A percentile compares a stretch with the other conserved stretches of the same genome.
These are phyloP conservation scores for Fusarium sp. DNA, from an alignment of 2,329 filamentous ascomycete species.

Conservation along the genomic window DNA sequence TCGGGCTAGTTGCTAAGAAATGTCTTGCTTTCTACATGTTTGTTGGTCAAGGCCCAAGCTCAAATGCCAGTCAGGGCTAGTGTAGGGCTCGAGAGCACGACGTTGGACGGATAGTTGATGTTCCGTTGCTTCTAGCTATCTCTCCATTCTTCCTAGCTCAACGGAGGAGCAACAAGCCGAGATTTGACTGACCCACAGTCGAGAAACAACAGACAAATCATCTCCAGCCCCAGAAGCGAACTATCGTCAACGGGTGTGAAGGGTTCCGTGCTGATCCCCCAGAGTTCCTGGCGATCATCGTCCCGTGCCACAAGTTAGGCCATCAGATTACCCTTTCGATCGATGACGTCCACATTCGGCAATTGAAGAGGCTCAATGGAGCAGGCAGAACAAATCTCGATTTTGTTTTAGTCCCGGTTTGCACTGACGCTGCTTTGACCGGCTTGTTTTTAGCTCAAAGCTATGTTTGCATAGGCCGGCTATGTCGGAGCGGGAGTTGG, in stretches of 20 bases:
- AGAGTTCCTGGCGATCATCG: conserved; percentile 29
- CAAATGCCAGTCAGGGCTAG: background rate
- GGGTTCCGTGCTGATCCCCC: conserved; percentile 17
- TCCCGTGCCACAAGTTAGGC: conserved; percentile 1
- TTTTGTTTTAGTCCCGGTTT: background rate
- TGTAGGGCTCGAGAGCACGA: background rate
- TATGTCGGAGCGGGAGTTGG: conserved; percentile 10
- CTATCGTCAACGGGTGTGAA: conserved; percentile 17
- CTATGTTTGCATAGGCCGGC: background rate
- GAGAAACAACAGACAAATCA: conserved; percentile 12
- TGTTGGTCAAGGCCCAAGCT: background rate
- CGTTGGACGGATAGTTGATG: background rate
- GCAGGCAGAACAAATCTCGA: background rate
- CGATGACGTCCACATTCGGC: conserved; percentile 8
- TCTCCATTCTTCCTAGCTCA: conserved; percentile 12
- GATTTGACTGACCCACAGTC: background rate
- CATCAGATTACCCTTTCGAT: background rate
- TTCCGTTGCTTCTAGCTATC: conserved; percentile 10
- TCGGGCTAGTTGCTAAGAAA: background rate
- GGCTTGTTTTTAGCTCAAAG: background rate
- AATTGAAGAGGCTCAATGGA: background rate
- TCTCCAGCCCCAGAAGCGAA: conserved; percentile 1
- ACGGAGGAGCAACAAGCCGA: conserved; percentile 21
- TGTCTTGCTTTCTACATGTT: background rate
- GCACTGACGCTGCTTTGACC: background rate